phyloP scores from a whole-genome alignment of 2,329 filamentous ascomycete genomes.

The Alternaria triticimaculans region DNA sequence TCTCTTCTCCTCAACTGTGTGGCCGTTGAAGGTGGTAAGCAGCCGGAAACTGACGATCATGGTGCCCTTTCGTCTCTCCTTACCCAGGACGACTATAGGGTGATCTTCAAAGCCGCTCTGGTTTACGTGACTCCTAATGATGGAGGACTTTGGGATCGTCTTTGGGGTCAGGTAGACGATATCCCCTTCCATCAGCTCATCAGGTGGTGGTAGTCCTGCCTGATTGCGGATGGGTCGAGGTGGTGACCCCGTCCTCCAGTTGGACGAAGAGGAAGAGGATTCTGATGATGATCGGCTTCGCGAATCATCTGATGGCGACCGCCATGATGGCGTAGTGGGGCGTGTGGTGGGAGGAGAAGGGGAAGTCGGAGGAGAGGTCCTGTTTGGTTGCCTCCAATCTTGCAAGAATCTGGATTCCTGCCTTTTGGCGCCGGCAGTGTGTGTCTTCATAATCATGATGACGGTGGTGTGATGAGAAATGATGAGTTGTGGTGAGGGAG shows the following conservation, averaged over 20 bases:
- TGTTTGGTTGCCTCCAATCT: not conserved
- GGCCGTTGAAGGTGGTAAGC: conserved; percentile 18
- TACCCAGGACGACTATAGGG: conserved; percentile 18
- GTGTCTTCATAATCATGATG: not conserved
- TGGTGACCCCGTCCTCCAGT: conserved; percentile 7
- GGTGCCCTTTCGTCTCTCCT: not conserved
- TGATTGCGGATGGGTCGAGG: not conserved
- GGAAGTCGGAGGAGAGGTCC: not conserved
- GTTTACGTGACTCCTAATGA: not conserved
- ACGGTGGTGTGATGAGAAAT: not conserved
- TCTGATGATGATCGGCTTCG: not conserved
- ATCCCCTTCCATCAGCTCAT: conserved; percentile 4
- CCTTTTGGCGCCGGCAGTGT: not conserved
- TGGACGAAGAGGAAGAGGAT: conserved; percentile 1
- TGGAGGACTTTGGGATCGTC: not conserved
- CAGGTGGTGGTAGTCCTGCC: not conserved
- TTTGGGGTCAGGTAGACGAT: conserved; percentile 3
- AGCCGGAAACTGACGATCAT: conserved; percentile 14
- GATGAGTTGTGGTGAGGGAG: not conserved
- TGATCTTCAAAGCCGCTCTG: conserved; percentile 1
- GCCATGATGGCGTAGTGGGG: not conserved
- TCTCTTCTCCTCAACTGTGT: conserved; percentile 3
- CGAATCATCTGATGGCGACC: not conserved
- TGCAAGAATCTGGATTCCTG: not conserved
- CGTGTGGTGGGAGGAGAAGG: conserved; percentile 3